A percentile compares a stretch with the other conserved stretches of the same genome.
These are phyloP conservation scores for Wickerhamomyces bisporus DNA, from an alignment of 805 yeast species.

Conservation along the genomic window DNA sequence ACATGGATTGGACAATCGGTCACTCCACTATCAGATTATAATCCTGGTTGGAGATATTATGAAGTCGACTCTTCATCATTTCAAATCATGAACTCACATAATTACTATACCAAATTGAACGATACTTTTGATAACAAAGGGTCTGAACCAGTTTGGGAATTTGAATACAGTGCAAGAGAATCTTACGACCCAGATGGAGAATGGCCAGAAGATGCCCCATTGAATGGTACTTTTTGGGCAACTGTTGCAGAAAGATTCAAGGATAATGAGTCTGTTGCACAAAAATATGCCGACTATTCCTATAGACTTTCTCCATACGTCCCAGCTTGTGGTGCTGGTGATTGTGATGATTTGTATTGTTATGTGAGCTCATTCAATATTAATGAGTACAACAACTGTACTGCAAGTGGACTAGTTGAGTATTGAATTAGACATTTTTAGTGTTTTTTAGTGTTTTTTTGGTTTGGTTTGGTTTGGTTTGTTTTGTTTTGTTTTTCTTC, in stretches of 20 bases:
- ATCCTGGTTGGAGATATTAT: slow-evolving; percentile 72
- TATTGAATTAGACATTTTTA: too few species aligned
- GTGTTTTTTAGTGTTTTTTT: too few species aligned
- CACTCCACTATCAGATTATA: slow-evolving; percentile 53
- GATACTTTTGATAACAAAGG: slow-evolving; percentile 49
- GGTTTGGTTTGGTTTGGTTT: too few species aligned
- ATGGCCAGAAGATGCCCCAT: slow-evolving; percentile 58
- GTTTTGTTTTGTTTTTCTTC: too few species aligned
- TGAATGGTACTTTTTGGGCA: slow-evolving; percentile 69
- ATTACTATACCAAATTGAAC: slow-evolving; percentile 55
- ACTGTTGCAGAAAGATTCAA: slow-evolving; percentile 30
- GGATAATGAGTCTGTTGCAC: slow-evolving; percentile 39
- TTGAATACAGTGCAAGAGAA: slow-evolving; percentile 61
- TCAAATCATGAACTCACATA: slow-evolving; percentile 53
- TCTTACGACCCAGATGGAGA: slow-evolving; percentile 41
- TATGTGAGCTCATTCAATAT: slow-evolving; percentile 18
- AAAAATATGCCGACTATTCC: slow-evolving; percentile 41
- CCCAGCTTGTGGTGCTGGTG: slow-evolving; percentile 38
- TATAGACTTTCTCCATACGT: slow-evolving; percentile 52
- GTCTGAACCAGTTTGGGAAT: slow-evolving; percentile 56
- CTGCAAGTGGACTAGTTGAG: neutral
- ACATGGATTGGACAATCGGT: slow-evolving; percentile 66
- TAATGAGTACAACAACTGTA: slow-evolving; percentile 15
- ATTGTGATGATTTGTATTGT: slow-evolving; percentile 17
- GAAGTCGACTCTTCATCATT: slow-evolving; percentile 58